Conservation (phyloP, 139 green algal genomes). For the Axilococcus clingmanii region DNA sequence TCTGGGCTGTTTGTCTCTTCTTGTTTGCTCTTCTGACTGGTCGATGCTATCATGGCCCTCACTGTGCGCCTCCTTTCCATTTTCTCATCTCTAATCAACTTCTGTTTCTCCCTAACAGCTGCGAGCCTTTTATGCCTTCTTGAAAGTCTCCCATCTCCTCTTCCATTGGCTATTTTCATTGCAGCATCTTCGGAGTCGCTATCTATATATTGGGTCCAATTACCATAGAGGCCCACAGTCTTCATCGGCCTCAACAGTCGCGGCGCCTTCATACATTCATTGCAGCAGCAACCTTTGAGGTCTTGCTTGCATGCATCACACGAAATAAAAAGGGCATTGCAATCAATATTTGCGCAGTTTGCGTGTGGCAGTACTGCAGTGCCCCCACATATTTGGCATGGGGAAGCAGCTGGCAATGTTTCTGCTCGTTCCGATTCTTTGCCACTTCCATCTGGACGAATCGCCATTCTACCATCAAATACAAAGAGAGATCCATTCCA, state of each 20-base stretch:
- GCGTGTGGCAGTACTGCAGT: conserved; percentile 68
- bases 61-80: background rate
- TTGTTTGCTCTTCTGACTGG: background rate
- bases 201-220: background rate
- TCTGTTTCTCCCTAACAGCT: conserved; percentile 1
- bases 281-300: conserved; percentile 68
- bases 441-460: conserved; percentile 39
- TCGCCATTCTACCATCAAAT: conserved; percentile 90
- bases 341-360: conserved; percentile 87
- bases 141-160: conserved; percentile 12
- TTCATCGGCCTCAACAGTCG: conserved; percentile 70
- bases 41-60: background rate
- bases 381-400: conserved; percentile 62
- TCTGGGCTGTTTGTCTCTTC: background rate
- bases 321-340: conserved; percentile 82
- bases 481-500: conserved; percentile 95
- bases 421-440: conserved; percentile 1
- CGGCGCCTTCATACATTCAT: conserved; percentile 56
- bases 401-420: conserved; percentile 43
- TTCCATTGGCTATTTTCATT: conserved; percentile 5
- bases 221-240: conserved; percentile 33
- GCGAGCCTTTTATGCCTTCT: conserved; percentile 11
- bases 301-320: conserved; percentile 50
- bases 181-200: background rate
- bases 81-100: conserved; percentile 5